Evolutionary conservation across 2,329 filamentous ascomycete genomes (phyloP).

Genomic region (Torrubiellomyces zombiae): DNA sequence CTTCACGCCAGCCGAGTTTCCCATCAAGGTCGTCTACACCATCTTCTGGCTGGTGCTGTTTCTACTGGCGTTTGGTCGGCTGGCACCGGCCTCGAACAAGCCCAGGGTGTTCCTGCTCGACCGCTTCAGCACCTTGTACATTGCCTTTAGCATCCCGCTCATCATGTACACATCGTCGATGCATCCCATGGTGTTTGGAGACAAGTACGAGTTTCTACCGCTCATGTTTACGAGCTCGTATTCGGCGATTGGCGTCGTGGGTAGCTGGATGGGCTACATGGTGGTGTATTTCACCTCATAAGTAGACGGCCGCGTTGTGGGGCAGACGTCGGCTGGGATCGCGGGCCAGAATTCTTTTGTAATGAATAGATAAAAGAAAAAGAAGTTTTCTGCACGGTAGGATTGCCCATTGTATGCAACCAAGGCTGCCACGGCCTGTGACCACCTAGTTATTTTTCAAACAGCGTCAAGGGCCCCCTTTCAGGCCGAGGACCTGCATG

Average conservation of each 20-base stretch:
- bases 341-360: background rate
- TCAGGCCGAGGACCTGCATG: no score
- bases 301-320: no score
- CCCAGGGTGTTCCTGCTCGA: constrained; percentile 82
- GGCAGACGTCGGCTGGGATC: background rate
- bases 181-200: constrained; percentile 71
- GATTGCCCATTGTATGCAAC: no score
- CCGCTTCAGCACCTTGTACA: constrained; percentile 78
- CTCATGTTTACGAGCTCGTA: constrained; percentile 97
- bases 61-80: constrained; percentile 67
- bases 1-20: constrained; percentile 84
- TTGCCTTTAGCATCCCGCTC: constrained; percentile 74
- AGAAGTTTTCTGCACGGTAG: no score
- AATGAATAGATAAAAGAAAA: no score
- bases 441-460: no score
- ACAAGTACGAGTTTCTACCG: constrained; percentile 74
- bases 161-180: constrained; percentile 77
- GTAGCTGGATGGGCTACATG: constrained; percentile 88
- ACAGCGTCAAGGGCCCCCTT: no score
- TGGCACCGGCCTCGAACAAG: constrained; percentile 68
- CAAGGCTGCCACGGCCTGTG: no score
- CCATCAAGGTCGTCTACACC: constrained; percentile 85
- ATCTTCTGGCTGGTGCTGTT: constrained; percentile 82
- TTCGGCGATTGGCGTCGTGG: constrained; percentile 82
- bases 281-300: constrained; percentile 67